Evolutionary conservation across 202 grass and related monocot species (phyloP).

Genomic region (Carex arenaria): DNA sequence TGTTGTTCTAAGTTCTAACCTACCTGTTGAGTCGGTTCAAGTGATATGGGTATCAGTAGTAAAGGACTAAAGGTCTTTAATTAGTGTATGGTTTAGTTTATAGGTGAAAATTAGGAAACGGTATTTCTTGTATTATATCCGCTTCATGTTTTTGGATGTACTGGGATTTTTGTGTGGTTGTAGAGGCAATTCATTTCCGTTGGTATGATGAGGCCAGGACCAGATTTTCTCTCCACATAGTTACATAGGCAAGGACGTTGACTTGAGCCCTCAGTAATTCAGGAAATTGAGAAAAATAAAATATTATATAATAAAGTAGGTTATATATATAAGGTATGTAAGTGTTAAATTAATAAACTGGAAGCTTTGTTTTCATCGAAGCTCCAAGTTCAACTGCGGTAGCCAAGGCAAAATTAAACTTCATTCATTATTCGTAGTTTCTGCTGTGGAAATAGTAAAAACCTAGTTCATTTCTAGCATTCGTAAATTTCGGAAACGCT

Average conservation of each 20-base stretch:
- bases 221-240: too few relatives aligned
- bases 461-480: too few relatives aligned
- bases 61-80: neutral
- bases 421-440: too few relatives aligned
- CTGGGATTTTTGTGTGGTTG: neutral
- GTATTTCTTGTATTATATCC: neutral
- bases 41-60: neutral
- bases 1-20: slow-evolving; percentile 52
- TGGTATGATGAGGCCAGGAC: neutral
- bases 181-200: neutral
- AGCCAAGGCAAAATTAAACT: too few relatives aligned
- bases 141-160: neutral
- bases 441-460: too few relatives aligned
- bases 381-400: neutral
- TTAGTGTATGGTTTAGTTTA: neutral
- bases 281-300: neutral
- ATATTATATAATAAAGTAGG: too few relatives aligned
- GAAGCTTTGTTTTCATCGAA: neutral
- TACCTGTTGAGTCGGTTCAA: neutral
- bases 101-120: neutral
- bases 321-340: too few relatives aligned
- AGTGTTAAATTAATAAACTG: neutral
- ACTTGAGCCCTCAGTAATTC: neutral
- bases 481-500: too few relatives aligned
- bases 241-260: neutral